Base-by-base conservation (phyloP, 176 grass and related monocot genomes). In the Elymus sibiricus region DNA sequence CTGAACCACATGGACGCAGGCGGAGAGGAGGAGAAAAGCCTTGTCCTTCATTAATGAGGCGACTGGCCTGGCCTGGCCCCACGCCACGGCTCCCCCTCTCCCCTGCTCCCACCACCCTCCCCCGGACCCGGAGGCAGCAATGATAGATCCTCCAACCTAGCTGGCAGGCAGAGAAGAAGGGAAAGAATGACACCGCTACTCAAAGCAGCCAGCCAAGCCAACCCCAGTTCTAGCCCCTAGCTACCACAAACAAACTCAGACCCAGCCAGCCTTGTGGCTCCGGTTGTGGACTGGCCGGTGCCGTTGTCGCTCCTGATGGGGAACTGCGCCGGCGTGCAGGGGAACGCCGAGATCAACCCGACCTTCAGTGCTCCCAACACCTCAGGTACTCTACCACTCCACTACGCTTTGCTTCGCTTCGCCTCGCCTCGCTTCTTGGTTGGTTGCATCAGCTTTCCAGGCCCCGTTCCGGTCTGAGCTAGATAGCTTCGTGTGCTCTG, bases 271-370 rank as follows among this genome's bases (percentile, higher is more conserved):
- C 38, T 63, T 1, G 77, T 77, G 70, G 38, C n/a, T 4, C 59
- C 39, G 79, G 27, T 14, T 46, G n/a, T 46, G n/a, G 53, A 61
- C 31, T 71, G 63, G 71, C 71, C 44, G 34, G 47, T 43, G 49
- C 10, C 64, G 13, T 15, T 62, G 69, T 19, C 68, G 62, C 40
- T 83, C 74, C 66, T 72, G 86, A 95, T 95, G 93, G 93, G 93
- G 83, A 92, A 83, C 47, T 95, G 93, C 90, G 79, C 69, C 49
- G 90, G 88, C 62, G 90, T 91, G 44, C 66, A 88, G 78, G 80
- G 91, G 46, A 92, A 90, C 83, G 93, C 88, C 19, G 93, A 95
- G 93, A 95, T 91, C 86, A 91, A 90, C 86, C 93, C 90, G 6
- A 56, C 90, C 69, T 85, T 88, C 80, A 95, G 90, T 27, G 88